Base-by-base conservation (phyloP, 768 basidiomycete genomes). In the Kwoniella heveanensis region DNA sequence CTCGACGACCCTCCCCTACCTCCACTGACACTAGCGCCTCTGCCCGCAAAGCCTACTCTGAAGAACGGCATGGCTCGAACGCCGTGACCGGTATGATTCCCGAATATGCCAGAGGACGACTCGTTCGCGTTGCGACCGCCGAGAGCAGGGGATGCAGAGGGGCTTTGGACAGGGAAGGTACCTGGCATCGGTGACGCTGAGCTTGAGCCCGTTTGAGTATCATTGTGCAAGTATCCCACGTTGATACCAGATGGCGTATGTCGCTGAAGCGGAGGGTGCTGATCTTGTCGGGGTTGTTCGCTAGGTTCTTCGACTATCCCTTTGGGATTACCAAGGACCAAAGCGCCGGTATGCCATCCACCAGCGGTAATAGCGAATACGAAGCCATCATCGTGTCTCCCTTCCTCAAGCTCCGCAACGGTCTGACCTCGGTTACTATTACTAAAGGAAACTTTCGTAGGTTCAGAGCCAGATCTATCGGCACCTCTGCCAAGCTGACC, bases 341-440 rank as follows among this genome's bases (percentile, higher is more conserved):
- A 82, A 1, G 92, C 91, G 8, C 92, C 93, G 60, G 85, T 89
- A 72, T 97, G 94, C 93, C 92, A 95, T 10, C 94, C 94, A 0
- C 86, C 85, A 2, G 93, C 91, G 4, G 91, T 85, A 5, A 88
- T 87, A 0, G 85, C 85, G 69, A 95, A 90, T 69, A 90, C 91
- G 73, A 90, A 96, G 67, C 83, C 83, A 9, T 50, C 29, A 1
- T 36, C 27, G 22, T 27, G 22, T 30, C 27, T 26, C 55, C 46
- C 82, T 12, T 70, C 32, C 50, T 36, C n/a, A n/a, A n/a, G n/a
- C n/a, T n/a, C n/a, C n/a, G n/a, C n/a, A n/a, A n/a, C n/a, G n/a
- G n/a, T n/a, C n/a, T n/a, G n/a, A n/a, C 47, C 32, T 21, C 19
- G 3, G 22, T 30, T n/a, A 46, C 37, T 73, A 17, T 72, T 79